Evolutionary conservation across 768 basidiomycete species (phyloP), one percentile per base, ranked within the genome.

Genomic region (Russula virescens): DNA sequence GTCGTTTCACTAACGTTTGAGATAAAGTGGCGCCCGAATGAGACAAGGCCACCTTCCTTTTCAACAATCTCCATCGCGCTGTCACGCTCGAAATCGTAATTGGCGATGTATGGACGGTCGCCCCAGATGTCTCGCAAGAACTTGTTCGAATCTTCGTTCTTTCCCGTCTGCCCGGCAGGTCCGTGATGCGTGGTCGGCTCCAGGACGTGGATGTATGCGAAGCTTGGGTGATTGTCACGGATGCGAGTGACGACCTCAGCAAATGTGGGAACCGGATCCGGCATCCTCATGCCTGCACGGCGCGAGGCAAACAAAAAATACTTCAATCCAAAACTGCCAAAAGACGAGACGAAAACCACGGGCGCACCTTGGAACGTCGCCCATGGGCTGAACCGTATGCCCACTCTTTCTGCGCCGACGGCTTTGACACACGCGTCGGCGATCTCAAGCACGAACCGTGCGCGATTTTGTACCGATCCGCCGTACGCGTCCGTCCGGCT

Each of bases 401-500:
- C 77, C 40, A 71, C 70, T 40, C 70, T 70, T 28, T 75, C 71
- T 25, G 71, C 68, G 3, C 79, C 79, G 58, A 78, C 69, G 10
- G 76, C 75, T 1, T 68, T 64, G 34, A 66, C 59, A 46, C 76
- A 69, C 9, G 75, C 76, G 26, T 75, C 70, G 21, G 75, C 66
- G 55, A 78, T 71, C 66, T 78, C 74, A 31, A 76, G 66, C 5
- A 69, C 63, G 70, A 81, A 78, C 9, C 78, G 71, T 0, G 69
- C 66, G n/a, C 81, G 75, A 71, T 80, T 80, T 69, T 79, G 77
- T 42, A 79, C 64, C 34, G 72, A 73, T 1, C 80, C 81, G 11
- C 81, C 81, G 66, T 78, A 82, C 61, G 72, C 70, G 72, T 79
- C 78, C 35, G 74, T 77, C 48, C 79, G 75, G 52, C 72, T 68